Base-by-base conservation (phyloP, 805 yeast genomes). In the Yamadazyma kitorensis region DNA sequence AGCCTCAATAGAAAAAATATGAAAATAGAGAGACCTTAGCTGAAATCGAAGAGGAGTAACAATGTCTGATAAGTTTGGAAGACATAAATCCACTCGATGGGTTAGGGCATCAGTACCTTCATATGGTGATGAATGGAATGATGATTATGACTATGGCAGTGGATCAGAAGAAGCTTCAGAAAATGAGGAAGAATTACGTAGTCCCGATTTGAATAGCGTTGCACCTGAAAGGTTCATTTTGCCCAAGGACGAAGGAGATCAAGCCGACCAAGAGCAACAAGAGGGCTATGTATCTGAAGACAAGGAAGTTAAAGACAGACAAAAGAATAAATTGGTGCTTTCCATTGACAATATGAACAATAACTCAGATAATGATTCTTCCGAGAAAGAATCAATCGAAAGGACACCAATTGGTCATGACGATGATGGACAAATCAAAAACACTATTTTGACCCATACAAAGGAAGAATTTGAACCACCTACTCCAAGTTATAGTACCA, bases 81-180 rank as follows among this genome's bases (percentile, higher is more conserved):
- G 73, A 47, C 72, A 66, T 36, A 57, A 57, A 29, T 65, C 71
- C 23, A 55, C 70, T 5, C 50, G 73, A 31, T 67, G 72, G 72
- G 69, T 57, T 8, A 61, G 59, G 34, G 64, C 72, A 5, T 44
- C 59, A n/a, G 61, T 59, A 4, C 73, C 72, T n/a, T 35, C 55
- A 3, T 64, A 64, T 38, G 69, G 69, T 1, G 68, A 62, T 35
- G 68, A 62, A 15, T 65, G 71, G 71, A 62, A 55, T 15, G 64
- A 59, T 34, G 65, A 59, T 17, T 54, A 54, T 34, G 64, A 55
- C 20, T 45, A 48, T 35, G 53, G 39, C 4, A 36, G 38, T 21
- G 45, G 18, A 10, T 36, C 40, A 6, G 43, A 24, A 8, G 35
- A 43, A 3, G 45, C 33, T n/a, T 24, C 36, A 4, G 48, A 33